Base-by-base conservation (phyloP, 768 basidiomycete species). In the Psilocybe subaeruginosa region DNA sequence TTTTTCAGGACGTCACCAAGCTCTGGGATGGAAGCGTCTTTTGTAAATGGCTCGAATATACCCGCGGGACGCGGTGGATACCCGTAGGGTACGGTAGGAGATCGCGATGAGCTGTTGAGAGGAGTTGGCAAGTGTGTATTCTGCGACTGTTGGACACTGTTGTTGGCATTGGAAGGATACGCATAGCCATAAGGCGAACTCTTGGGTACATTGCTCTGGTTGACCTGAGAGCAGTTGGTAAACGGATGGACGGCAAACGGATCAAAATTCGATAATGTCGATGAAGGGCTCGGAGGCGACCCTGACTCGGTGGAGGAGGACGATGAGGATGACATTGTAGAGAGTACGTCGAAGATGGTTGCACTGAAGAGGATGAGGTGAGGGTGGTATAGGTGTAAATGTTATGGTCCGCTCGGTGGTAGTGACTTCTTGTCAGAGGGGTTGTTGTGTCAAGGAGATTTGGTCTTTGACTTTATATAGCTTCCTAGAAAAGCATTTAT, bases 201-300 rank as follows among this genome's bases (percentile, higher is more conserved):
- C 14, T 46, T 16, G 27, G 48, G 31, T 33, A 37, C 30, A 62
- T 47, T 56, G 39, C 31, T 58, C 39, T 64, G 60, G 37, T 63
- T 60, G 12, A 61, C 69, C 31, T 62, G 61, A 41, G 69, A 68
- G 64, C 69, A 70, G 57, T 71, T 74, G 46, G 73, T 74, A 61
- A 74, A 74, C 8, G 73, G 65, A 50, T 74, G 73, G 4, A 66
- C 68, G 2, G 68, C 70, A 61, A 73, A 72, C 39, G 73, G 73
- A 56, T 74, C 69, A 54, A 74, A 74, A n/a, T 67, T 69, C 45
- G 58, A 35, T 27, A 71, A 68, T 19, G 65, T 55, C 4, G 65
- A 30, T 8, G 64, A 58, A 11, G 67, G 54, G 14, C 59, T 62
- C 12, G 56, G 43, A 29, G 65, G 62, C 9, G 72, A 73, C 39